Conservation (phyloP, 352 stramenopile genomes). For the Phytophthora aleatoria region DNA sequence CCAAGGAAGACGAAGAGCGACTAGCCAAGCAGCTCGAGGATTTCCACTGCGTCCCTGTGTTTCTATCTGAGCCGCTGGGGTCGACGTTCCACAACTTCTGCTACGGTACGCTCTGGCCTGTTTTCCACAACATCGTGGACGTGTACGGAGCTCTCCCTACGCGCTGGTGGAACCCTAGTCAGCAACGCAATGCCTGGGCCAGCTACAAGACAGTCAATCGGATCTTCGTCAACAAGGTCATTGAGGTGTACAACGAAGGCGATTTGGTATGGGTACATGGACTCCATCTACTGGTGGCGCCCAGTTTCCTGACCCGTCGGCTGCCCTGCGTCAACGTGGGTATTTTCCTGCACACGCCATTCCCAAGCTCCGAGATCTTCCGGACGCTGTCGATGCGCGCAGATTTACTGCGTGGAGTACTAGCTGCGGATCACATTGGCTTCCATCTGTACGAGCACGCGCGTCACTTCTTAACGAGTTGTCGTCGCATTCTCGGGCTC, state of each 20-base stretch:
- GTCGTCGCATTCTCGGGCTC: constrained; percentile 85
- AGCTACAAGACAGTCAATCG: constrained; percentile 98
- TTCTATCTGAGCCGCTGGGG: constrained; percentile 86
- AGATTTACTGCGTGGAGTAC: constrained; percentile 95
- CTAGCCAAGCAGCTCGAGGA: constrained; percentile 75
- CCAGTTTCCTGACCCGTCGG: constrained; percentile 94
- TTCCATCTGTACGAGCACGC: constrained; percentile 99
- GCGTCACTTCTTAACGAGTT: constrained; percentile 98
- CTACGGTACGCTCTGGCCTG: constrained; percentile 97
- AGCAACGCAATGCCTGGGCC: constrained; percentile 90
- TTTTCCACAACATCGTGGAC: constrained; percentile 99
- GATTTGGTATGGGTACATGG: constrained; percentile 98
- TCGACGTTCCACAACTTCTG: constrained; percentile 95
- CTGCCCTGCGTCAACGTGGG: constrained; percentile 95
- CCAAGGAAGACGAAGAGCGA: constrained; percentile 83
- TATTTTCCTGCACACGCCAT: constrained; percentile 99
- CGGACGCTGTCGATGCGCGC: constrained; percentile 96
- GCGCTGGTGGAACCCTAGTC: constrained; percentile 83
- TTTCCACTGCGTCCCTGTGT: constrained; percentile 98
- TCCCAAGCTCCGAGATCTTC: constrained; percentile 99
- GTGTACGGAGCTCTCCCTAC: constrained; percentile 91
- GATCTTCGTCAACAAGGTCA: constrained; percentile 95
- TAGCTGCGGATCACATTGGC: constrained; percentile 97
- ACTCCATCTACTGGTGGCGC: constrained; percentile 97
- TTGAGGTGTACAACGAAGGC: constrained; percentile 91